Base-by-base conservation (phyloP, 2,329 filamentous ascomycete genomes). In the Sarocladiaceae sp. region DNA sequence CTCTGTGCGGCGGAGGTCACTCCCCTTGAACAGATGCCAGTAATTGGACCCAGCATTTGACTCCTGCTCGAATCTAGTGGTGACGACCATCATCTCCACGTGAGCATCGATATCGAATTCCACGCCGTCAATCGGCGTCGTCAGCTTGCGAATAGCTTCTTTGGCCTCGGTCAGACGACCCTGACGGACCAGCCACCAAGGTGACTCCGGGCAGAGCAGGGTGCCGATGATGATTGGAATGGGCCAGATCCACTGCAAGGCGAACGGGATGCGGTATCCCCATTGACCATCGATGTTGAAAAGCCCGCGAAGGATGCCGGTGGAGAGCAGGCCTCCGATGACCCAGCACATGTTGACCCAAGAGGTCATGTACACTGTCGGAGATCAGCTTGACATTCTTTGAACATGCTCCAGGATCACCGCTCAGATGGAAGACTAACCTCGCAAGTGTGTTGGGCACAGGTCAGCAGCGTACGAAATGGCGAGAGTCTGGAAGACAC, bases 11-110 rank as follows among this genome's bases (percentile, higher is more conserved):
- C 66, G 63, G 0, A 64, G 51, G 45, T 73, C 63, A 4, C 60
- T 61, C 11, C 70, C 70, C 12, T 55, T 57, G 59, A 74, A 73
- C 44, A 64, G 68, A 46, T 73, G 68, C 15, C 50, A 33, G 46
- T 72, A 71, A 0, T 45, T 45, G 10, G 47, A 49, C 49, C 58
- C 66, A 2, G 50, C 23, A n/a, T 42, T 42, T 4, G 26, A 29
- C 34, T 60, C 56, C 47, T 58, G 58, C 50, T 59, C 55, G 26
- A 57, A 51, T 47, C 59, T 52, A 27, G 58, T 53, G 3, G 63
- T 48, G 45, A 63, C 55, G 23, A 63, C 45, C 46, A 53, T 51
- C 51, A 52, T 52, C 47, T 52, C 50, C 10, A 52, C 33, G 29
- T 52, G 50, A 26, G 50, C 50, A 35, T 52, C 50, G 11, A 52